These are phyloP conservation scores for Sechiopsis laciniata DNA, from an alignment of 306 rosid genomes.

Conservation along the genomic window DNA sequence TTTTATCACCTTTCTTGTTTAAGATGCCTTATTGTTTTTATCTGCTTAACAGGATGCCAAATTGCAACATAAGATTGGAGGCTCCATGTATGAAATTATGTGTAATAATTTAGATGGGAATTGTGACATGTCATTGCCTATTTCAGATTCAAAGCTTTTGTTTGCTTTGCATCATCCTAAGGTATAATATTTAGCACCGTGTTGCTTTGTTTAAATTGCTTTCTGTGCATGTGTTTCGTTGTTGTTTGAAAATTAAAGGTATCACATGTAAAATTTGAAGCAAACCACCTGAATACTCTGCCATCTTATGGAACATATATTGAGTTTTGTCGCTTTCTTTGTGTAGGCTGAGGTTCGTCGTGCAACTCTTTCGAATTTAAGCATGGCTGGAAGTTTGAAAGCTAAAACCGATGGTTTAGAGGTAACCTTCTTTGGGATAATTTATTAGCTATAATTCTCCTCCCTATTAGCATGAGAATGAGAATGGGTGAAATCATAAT, in stretches of 20 bases:
- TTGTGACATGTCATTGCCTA: constrained; percentile 38
- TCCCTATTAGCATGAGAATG: not conserved
- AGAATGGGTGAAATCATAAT: not conserved
- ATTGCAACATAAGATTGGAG: constrained; percentile 45
- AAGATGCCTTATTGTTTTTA: constrained; percentile 23
- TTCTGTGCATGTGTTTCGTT: not conserved
- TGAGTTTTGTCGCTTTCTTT: constrained; percentile 1
- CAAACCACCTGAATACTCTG: too few species aligned
- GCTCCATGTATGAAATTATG: constrained; percentile 44
- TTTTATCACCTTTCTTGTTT: not conserved
- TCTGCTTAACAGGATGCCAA: constrained; percentile 45
- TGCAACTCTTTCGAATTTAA: constrained; percentile 48
- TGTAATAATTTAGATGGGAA: constrained; percentile 62
- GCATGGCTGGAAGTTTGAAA: constrained; percentile 41
- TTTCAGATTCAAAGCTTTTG: constrained; percentile 64
- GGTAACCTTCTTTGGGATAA: constrained; percentile 31
- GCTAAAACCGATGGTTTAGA: constrained; percentile 43
- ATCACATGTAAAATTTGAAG: too few species aligned
- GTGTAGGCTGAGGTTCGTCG: constrained; percentile 78
- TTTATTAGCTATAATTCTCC: not conserved
- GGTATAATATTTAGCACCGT: constrained; percentile 34
- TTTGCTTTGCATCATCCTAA: constrained; percentile 78
- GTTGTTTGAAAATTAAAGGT: not conserved
- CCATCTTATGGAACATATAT: not conserved
- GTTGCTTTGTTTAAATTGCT: constrained; percentile 12